Conservation (phyloP, 164 flowering plant genomes). For the Pachysandra terminalis region DNA sequence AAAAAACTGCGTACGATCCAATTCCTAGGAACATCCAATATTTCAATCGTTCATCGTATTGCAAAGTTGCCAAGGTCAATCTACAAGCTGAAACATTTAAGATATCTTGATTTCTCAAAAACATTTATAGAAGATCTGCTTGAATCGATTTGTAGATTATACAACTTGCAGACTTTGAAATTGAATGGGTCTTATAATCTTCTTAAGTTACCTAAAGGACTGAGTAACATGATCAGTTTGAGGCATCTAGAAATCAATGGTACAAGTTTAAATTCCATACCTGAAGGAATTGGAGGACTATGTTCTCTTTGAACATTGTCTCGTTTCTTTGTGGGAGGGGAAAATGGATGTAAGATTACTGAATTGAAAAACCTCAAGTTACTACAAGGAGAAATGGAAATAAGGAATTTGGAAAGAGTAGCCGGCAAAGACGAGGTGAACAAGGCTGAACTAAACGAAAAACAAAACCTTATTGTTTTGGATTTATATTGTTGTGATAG, state of each 20-base stretch:
- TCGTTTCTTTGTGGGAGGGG: background rate
- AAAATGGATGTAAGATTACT: no score
- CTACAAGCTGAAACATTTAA: no score
- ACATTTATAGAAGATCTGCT: background rate
- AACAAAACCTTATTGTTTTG: no score
- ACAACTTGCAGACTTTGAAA: no score
- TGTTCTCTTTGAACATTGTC: background rate
- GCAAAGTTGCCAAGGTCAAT: no score
- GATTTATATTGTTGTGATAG: background rate
- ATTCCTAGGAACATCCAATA: no score
- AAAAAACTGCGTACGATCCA: background rate
- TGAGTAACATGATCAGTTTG: background rate
- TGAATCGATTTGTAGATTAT: no score
- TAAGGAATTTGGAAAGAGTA: background rate
- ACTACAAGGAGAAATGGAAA: no score
- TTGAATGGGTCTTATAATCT: background rate
- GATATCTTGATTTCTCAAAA: no score
- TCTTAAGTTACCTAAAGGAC: background rate
- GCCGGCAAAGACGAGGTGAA: background rate
- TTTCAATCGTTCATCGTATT: background rate
- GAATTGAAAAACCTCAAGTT: background rate
- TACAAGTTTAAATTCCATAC: no score
- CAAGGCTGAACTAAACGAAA: background rate
- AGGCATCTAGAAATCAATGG: no score
- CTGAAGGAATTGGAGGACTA: background rate